These are phyloP conservation scores for Lactarius indigo DNA, from an alignment of 768 basidiomycete genomes.

Conservation along the genomic window DNA sequence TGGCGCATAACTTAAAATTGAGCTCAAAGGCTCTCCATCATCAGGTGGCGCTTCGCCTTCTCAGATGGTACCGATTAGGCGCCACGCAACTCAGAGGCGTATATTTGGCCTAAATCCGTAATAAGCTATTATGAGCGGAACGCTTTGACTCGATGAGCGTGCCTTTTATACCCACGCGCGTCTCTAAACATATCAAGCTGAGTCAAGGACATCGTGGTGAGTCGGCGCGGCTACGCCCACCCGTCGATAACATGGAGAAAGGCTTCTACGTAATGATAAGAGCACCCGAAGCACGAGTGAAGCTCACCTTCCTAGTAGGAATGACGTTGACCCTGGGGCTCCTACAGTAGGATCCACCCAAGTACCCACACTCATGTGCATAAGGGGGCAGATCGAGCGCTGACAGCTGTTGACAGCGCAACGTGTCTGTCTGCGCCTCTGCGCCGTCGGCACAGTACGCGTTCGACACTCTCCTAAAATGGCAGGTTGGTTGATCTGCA, in stretches of 20 bases:
- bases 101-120: neutral
- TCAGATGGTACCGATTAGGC: neutral
- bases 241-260: too few relatives aligned
- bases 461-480: neutral
- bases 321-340: too few relatives aligned
- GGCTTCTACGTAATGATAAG: neutral
- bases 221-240: too few relatives aligned
- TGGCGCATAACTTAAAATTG: neutral
- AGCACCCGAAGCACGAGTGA: too few relatives aligned
- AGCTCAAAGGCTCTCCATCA: neutral
- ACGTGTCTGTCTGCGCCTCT: neutral
- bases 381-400: neutral
- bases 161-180: too few relatives aligned
- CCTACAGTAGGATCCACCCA: too few relatives aligned
- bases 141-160: neutral
- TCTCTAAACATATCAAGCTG: neutral
- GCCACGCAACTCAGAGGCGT: neutral
- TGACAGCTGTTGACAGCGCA: neutral
- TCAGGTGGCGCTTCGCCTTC: neutral
- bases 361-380: neutral
- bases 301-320: too few relatives aligned
- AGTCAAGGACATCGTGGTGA: neutral
- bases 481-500: neutral
- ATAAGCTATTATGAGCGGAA: neutral
- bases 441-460: neutral